These are phyloP conservation scores for Tetraselmis chui DNA, from an alignment of 139 green algal species.

Conservation along the genomic window DNA sequence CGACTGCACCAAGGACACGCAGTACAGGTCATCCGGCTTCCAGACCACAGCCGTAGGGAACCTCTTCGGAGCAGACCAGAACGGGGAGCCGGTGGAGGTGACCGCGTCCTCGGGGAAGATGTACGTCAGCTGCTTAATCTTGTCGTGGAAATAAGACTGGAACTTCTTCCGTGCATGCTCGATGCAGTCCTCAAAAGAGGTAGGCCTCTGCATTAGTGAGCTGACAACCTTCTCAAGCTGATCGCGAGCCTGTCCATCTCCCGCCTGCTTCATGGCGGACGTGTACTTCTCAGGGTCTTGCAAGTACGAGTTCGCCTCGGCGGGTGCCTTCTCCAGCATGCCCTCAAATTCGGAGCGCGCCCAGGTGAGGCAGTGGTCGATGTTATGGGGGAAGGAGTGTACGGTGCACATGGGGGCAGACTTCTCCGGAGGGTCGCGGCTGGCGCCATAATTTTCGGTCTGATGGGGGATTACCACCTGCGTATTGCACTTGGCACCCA, in stretches of 20 bases:
- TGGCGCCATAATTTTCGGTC: constrained; percentile 96
- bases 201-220: constrained; percentile 9
- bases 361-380: constrained; percentile 93
- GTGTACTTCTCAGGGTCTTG: constrained; percentile 71
- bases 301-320: constrained; percentile 88
- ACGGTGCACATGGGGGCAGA: constrained; percentile 98
- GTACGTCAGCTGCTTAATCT: constrained; percentile 85
- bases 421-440: constrained; percentile 86
- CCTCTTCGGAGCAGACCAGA: constrained; percentile 96
- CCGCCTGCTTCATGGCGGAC: constrained; percentile 23
- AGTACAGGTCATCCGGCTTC: constrained; percentile 46
- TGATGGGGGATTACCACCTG: constrained; percentile 80
- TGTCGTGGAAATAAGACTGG: constrained; percentile 79
- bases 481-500: constrained; percentile 98
- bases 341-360: constrained; percentile 95
- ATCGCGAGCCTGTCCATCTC: constrained; percentile 70
- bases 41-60: constrained; percentile 86
- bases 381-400: constrained; percentile 99
- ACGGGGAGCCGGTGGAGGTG: constrained; percentile 82
- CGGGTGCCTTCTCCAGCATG: constrained; percentile 79
- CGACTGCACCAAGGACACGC: constrained; percentile 71
- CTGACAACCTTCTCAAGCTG: constrained; percentile 58
- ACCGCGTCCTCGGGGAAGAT: constrained; percentile 93
- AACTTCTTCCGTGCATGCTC: constrained; percentile 73
- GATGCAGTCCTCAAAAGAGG: constrained; percentile 82